Base-by-base conservation (phyloP, 75 land plant species). In the Pinus taeda region DNA sequence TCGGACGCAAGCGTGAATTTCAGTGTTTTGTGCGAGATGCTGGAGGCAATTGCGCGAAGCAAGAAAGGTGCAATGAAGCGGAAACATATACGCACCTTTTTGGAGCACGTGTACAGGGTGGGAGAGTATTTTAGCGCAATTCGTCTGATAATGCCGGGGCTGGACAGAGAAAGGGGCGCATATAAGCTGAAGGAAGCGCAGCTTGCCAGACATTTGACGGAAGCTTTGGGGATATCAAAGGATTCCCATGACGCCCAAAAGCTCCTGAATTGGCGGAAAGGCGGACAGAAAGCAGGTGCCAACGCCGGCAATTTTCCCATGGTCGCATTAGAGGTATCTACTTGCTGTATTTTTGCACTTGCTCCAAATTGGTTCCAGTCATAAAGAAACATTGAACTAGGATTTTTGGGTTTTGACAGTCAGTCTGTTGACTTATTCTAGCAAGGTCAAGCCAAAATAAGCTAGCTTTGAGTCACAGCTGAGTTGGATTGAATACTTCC, bases 281-380 rank as follows among this genome's bases (percentile, higher is more conserved):
- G 97, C 18, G 93, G 95, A 15, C 60, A 88, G 61, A 80, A 81
- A 30, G 78, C 87, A 45, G 98, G 95, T 17, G 75, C 79, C 42
- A 89, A 92, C 82, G 98, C 86, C 64, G 99, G 98, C 6, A 95
- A 97, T 76, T 97, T 97, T 79, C 80, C 98, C 5, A 72, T 94
- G 11, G 92, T 97, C 36, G 95, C 98, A 18, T 78, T 93, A 12
- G 95, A 97, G 91, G 95, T 95, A 18, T 24, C 37, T 33, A 45
- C 49, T 6, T 45, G 49, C 8, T 45, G 20, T 53, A 18, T 49
- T 71, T 24, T 6, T 37, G 30, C 22, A 71, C 8, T 71, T 71
- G 42, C 30, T 71, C 39, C 22, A 61, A 22, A 61, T 76, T 21
- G 55, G 5, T 45, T 45, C 49, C 7, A 45, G 0, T 45, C 9